Evolutionary conservation across 768 basidiomycete genomes (phyloP), one percentile per base, ranked within the genome.

Genomic region (Termitomyces sp.): DNA sequence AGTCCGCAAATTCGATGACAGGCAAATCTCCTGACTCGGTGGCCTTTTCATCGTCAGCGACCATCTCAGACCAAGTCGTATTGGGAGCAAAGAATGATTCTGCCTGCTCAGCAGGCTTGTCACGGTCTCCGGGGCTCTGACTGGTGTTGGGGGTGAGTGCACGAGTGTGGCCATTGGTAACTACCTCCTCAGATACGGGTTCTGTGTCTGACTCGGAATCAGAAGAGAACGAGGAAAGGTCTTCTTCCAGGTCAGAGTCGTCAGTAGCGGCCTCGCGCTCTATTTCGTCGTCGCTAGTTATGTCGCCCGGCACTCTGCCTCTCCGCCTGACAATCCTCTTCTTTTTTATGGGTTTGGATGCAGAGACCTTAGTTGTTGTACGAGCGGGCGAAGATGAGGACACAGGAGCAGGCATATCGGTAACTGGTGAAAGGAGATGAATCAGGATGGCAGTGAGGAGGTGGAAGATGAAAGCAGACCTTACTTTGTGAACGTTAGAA

Each of bases 41-140:
- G n/a, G 71, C 72, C 43, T 70, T 78, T 70, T 88, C 87, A 56
- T 56, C 55, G 30, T 85, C 85, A 17, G 85, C 77, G n/a, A 91
- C 88, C 83, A 91, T 88, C 65, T 92, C 88, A 10, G 88, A 87
- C 90, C 90, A 92, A 62, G 81, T 79, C 15, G 79, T 77, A 30
- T 77, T 66, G 2, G 75, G 59, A 5, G 78, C 70, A 60, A 86
- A 85, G 67, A 88, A 84, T 15, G 81, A 73, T 26, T 75, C 66
- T 48, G 67, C 58, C 12, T 59, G 68, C 32, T 68, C 74, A 58
- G 61, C 50, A 47, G 65, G 65, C 46, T 74, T 71, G 32, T 68
- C 68, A 15, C 67, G 66, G 42, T 73, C 71, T 30, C 76, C 76
- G 22, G 84, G 80, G 61, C 83, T 82, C 67, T 83, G 82, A 41